A percentile compares a stretch with the other conserved stretches of the same genome.
These are phyloP conservation scores for Emergomyces pasteurianus DNA, from an alignment of 2,329 filamentous ascomycete species.

Conservation along the genomic window DNA sequence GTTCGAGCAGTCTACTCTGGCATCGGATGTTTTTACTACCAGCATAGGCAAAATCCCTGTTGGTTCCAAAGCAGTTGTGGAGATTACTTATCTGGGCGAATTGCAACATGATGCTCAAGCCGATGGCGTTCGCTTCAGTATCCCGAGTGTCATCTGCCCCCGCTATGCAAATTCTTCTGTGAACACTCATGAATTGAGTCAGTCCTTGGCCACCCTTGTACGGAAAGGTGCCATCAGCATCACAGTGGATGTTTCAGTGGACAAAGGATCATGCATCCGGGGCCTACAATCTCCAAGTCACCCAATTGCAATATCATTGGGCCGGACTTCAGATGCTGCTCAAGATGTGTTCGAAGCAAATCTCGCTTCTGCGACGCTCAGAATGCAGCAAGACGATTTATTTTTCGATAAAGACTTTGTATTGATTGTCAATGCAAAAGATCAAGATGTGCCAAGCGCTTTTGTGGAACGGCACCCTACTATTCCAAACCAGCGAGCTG, in stretches of 20 bases:
- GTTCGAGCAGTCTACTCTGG: slow-evolving; percentile 48
- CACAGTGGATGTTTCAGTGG: slow-evolving; percentile 49
- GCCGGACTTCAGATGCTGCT: slow-evolving; percentile 40
- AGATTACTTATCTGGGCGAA: slow-evolving; percentile 57
- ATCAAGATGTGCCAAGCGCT: slow-evolving; percentile 49
- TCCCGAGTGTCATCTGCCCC: slow-evolving; percentile 56
- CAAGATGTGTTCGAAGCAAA: slow-evolving; percentile 41
- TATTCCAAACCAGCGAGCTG: slow-evolving; percentile 48
- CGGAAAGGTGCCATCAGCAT: slow-evolving; percentile 39
- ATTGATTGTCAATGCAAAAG: slow-evolving; percentile 50
- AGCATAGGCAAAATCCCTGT: slow-evolving; percentile 56
- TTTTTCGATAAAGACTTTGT: slow-evolving; percentile 54
- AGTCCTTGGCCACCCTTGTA: slow-evolving; percentile 10
- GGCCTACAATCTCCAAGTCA: slow-evolving; percentile 54
- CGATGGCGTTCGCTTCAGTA: slow-evolving; percentile 56
- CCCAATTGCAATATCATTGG: slow-evolving; percentile 53
- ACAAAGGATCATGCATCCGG: slow-evolving; percentile 44
- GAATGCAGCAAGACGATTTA: slow-evolving; percentile 23
- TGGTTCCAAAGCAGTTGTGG: slow-evolving; percentile 43
- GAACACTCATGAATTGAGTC: slow-evolving; percentile 1
- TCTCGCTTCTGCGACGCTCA: slow-evolving; percentile 51
- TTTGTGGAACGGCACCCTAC: slow-evolving; percentile 54
- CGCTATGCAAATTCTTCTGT: slow-evolving; percentile 42
- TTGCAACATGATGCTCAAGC: slow-evolving; percentile 59
- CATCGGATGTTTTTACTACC: slow-evolving; percentile 56